Evolutionary conservation across 2,329 filamentous ascomycete genomes (phyloP).

Genomic region (Penicillium sp.): DNA sequence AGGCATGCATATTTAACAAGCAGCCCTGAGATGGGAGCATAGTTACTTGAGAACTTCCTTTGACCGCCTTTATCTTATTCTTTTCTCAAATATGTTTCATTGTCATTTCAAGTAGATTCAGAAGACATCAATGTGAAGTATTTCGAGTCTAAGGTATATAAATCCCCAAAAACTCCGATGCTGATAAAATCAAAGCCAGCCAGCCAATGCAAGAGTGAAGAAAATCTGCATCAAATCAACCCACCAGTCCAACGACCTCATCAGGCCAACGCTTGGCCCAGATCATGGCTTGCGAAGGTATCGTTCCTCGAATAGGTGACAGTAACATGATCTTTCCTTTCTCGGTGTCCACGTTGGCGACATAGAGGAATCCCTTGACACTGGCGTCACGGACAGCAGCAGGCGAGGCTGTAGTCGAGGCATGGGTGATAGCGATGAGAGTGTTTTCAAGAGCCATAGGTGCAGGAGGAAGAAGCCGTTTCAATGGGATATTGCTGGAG

Average conservation of each 20-base stretch:
- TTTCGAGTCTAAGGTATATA: background rate
- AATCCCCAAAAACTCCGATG: constrained; percentile 1
- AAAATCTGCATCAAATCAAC: background rate
- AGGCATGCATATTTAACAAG: too few species aligned
- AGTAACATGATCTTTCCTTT: constrained; percentile 78
- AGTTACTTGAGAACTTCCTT: too few species aligned
- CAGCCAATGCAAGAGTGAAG: background rate
- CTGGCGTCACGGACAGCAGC: constrained; percentile 76
- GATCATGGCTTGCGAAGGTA: constrained; percentile 77
- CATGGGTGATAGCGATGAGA: constrained; percentile 82
- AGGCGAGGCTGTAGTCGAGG: constrained; percentile 66
- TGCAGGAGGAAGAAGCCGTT: constrained; percentile 65
- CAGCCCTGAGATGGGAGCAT: too few species aligned
- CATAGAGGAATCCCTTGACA: constrained; percentile 90
- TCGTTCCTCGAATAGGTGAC: constrained; percentile 76
- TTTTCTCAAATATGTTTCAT: background rate
- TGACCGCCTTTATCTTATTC: background rate
- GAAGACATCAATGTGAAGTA: background rate
- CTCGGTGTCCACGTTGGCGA: constrained; percentile 85
- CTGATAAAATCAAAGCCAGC: background rate
- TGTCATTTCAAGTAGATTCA: background rate
- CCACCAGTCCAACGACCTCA: constrained; percentile 69
- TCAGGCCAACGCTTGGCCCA: constrained; percentile 82
- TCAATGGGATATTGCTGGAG: constrained; percentile 42
- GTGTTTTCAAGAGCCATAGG: constrained; percentile 69